Conservation (phyloP, 2,329 filamentous ascomycete species). For the Phyllosticta citriasiana region DNA sequence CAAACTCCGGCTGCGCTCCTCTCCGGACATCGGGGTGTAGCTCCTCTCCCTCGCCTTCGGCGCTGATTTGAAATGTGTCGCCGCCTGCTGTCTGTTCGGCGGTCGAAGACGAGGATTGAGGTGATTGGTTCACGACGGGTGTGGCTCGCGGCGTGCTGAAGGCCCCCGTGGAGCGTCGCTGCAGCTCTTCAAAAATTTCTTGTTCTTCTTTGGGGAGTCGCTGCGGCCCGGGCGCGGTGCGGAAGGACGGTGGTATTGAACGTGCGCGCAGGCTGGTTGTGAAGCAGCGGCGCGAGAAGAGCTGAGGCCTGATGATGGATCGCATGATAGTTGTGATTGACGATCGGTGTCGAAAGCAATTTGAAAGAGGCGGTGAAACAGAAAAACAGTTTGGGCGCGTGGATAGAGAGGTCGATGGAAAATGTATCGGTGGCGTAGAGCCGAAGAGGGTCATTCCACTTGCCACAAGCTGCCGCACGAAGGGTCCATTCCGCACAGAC, state of each 20-base stretch:
- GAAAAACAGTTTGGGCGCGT: background rate
- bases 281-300: background rate
- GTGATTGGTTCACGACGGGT: slow-evolving; percentile 25
- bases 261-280: slow-evolving; percentile 1
- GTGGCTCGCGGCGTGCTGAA: slow-evolving; percentile 56
- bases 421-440: slow-evolving; percentile 1
- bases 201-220: slow-evolving; percentile 82
- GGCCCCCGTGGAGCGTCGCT: slow-evolving; percentile 63
- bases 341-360: background rate
- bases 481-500: background rate
- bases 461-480: background rate
- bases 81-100: slow-evolving; percentile 12
- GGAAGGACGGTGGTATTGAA: slow-evolving; percentile 14
- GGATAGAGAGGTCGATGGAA: slow-evolving; percentile 1
- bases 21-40: slow-evolving; percentile 61
- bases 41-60: slow-evolving; percentile 51
- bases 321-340: background rate
- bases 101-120: slow-evolving; percentile 21
- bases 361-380: background rate
- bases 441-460: background rate
- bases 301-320: background rate
- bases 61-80: slow-evolving; percentile 36
- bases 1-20: slow-evolving; percentile 82
- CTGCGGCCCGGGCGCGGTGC: slow-evolving; percentile 59
- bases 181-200: slow-evolving; percentile 80